A percentile compares a stretch with the other conserved stretches of the same genome.
phyloP scores from a whole-genome alignment of 1,139 yeast genomes.

The Blastobotrys elegans region DNA sequence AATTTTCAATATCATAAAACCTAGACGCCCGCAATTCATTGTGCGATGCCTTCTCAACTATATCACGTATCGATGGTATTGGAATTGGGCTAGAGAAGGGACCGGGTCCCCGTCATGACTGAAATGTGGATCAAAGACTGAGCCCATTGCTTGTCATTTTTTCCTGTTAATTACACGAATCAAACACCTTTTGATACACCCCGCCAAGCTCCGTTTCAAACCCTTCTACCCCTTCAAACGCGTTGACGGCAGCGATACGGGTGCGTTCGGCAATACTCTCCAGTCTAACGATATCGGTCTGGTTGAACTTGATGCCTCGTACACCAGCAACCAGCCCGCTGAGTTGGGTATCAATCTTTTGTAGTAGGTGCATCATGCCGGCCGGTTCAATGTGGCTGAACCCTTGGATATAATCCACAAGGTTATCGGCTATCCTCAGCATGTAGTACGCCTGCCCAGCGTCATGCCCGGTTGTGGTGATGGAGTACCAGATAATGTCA shows the following conservation, averaged over 20 bases:
- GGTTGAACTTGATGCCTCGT: constrained; percentile 13
- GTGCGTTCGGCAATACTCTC: constrained; percentile 29
- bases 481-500: constrained; percentile 56
- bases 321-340: constrained; percentile 18
- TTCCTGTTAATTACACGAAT: too few species aligned
- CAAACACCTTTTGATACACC: constrained; percentile 19
- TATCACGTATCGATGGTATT: too few species aligned
- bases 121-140: too few species aligned
- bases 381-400: constrained; percentile 16
- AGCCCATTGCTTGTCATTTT: too few species aligned
- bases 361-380: constrained; percentile 17
- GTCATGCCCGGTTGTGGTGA: constrained; percentile 28
- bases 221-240: constrained; percentile 11
- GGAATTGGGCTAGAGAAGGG: too few species aligned
- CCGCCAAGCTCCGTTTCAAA: constrained; percentile 20
- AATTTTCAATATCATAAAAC: too few species aligned
- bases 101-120: too few species aligned
- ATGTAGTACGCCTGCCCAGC: constrained; percentile 61
- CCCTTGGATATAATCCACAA: constrained; percentile 47
- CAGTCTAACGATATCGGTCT: constrained; percentile 28
- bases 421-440: constrained; percentile 57
- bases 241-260: constrained; percentile 20
- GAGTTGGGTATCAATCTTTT: constrained; percentile 26
- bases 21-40: too few species aligned
- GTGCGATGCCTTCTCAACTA: too few species aligned